Evolutionary conservation across 2,329 filamentous ascomycete genomes (phyloP), one percentile per base, ranked within the genome.

Genomic region (Eutypella sp.): DNA sequence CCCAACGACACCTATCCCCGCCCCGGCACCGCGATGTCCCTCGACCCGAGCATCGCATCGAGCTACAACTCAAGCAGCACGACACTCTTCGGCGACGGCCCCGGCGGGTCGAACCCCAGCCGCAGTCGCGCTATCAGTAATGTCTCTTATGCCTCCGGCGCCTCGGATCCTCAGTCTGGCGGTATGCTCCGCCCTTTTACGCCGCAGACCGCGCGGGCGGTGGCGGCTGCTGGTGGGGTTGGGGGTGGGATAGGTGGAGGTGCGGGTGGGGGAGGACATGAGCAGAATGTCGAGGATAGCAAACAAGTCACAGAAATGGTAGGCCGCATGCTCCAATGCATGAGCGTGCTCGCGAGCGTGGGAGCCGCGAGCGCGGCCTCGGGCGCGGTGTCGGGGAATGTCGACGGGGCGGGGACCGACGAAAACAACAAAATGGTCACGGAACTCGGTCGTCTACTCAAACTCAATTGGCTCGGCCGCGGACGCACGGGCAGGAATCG

Each of bases 391-490:
- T 37, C 23, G 49, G 25, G 34, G 36, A 25, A 31, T 19, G 16
- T 37, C 27, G 38, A 15, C 15, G 25, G 29, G 25, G 39, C 40
- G 4, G 50, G 76, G 1, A 79, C 79, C 9, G 89, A 95, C 52
- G 82, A 85, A 31, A 77, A 81, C 2, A 88, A 92, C 61, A 78
- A 77, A 46, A 89, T 85, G 67, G 86, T 97, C 59, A 86, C 92
- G 50, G 81, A 91, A 59, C 71, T 99, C 51, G 89, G 86, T 47
- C 85, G 89, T 61, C 83, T 93, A 57, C 72, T 99, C 50, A 99
- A 97, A 69, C 82, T 96, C 58, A 99, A 99, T 66, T 99, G 93
- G 93, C 76, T 99, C 2, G 92, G 92, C 0, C 76, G 93, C 40
- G 92, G 92, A 0, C 73, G 93, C 29, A 97, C 90, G 3, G 93